Evolutionary conservation across 1,139 yeast species (phyloP), one percentile per base, ranked within the genome.

Genomic region (Geotrichum histeridarum): DNA sequence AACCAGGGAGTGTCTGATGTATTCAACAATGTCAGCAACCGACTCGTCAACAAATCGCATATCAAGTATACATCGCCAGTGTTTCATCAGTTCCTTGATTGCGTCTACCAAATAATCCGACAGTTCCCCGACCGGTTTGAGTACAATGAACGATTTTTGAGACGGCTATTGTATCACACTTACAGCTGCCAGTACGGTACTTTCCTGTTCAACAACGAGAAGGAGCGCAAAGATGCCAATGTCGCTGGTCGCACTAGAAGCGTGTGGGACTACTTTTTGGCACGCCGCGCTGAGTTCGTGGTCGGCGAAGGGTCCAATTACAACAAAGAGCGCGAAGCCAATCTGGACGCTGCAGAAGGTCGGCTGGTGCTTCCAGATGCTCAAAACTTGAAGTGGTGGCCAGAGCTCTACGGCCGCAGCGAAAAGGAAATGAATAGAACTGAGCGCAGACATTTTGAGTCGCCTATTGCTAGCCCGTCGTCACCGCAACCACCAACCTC

Each of bases 101-200:
- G 95, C 60, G 87, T 89, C 3, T 90, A 84, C 66, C 99, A 93
- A 66, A 68, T 91, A 15, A 70, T 79, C 55, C 72, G 82, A 12
- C 96, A 90, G 66, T 78, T 80, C 60, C 95, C 96, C 0, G 66
- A 72, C 0, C 72, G 75, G 47, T 93, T 93, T 69, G 96, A 93
- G 69, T 91, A 84, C 71, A 90, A 91, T 64, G 96, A 91, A 66
- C 73, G 97, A 50, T 90, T 93, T 64, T 70, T 94, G 61, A 79
- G 96, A 62, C 73, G 98, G 50, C 72, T 93, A 53, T 77, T 89
- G 37, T 93, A 93, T 65, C 99, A 93, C 69, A 75, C 86, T 48
- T 89, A 91, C 66, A 87, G 97, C 1, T 90, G 98, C 66, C 99
- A 93, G 67, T 93, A 90, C 68, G 99, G 99, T 2, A 82, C 96